Conservation (phyloP, 2,329 filamentous ascomycete genomes). For the Fusarium multiceps region DNA sequence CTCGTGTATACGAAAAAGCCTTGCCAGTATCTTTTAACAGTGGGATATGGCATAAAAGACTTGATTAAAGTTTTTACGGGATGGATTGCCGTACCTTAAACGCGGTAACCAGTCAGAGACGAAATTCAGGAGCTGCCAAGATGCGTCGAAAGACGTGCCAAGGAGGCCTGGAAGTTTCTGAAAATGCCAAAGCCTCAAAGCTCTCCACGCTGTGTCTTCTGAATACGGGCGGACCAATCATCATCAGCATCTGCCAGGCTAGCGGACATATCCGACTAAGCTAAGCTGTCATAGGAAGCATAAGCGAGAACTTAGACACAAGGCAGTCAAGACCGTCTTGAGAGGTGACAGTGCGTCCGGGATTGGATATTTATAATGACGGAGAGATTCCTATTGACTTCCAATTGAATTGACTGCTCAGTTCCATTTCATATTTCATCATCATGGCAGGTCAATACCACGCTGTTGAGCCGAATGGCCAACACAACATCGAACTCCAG, state of each 20-base stretch:
- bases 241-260: too few species aligned
- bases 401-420: too few species aligned
- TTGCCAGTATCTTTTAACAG: background rate
- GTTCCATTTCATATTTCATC: rapidly evolving
- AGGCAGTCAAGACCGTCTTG: background rate
- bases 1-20: background rate
- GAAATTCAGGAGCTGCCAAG: background rate
- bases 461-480: background rate
- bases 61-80: background rate
- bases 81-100: background rate
- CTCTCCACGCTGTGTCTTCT: background rate
- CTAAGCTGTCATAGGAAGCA: background rate
- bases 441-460: background rate
- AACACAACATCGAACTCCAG: background rate
- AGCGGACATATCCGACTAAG: background rate
- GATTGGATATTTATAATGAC: background rate
- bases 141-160: background rate
- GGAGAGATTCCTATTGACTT: too few species aligned
- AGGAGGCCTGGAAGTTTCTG: background rate
- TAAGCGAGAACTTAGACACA: background rate
- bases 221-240: background rate
- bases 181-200: background rate
- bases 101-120: background rate
- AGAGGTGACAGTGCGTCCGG: background rate
- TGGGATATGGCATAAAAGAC: background rate